These are phyloP conservation scores for Epichloe hybrida DNA, from an alignment of 2,329 filamentous ascomycete genomes.

Conservation along the genomic window DNA sequence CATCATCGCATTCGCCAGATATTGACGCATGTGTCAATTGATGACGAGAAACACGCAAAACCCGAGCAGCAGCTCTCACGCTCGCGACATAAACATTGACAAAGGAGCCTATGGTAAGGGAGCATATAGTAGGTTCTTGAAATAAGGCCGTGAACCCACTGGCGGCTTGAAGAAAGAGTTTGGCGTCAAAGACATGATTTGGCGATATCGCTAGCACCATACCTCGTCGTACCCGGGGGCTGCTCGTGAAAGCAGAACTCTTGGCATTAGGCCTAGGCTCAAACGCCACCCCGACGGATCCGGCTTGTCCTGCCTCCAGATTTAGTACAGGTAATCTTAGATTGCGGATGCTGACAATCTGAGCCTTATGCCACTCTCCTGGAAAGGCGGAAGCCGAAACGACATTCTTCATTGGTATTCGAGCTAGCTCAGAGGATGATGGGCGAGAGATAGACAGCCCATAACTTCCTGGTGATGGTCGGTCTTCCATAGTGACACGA, in stretches of 20 bases:
- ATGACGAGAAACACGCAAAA: slow-evolving; percentile 40
- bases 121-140: slow-evolving; percentile 44
- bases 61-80: slow-evolving; percentile 66
- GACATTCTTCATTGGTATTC: slow-evolving; percentile 37
- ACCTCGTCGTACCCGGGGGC: slow-evolving; percentile 51
- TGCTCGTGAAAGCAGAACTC: slow-evolving; percentile 7
- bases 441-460: slow-evolving; percentile 39
- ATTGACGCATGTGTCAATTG: slow-evolving; percentile 13
- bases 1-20: slow-evolving; percentile 23
- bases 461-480: slow-evolving; percentile 32
- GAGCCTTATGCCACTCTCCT: slow-evolving; percentile 67
- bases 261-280: slow-evolving; percentile 16
- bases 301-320: slow-evolving; percentile 70
- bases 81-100: slow-evolving; percentile 82
- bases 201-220: slow-evolving; percentile 64
- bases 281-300: slow-evolving; percentile 71
- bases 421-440: slow-evolving; percentile 38
- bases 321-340: slow-evolving; percentile 68
- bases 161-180: slow-evolving; percentile 47
- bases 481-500: slow-evolving; percentile 27
- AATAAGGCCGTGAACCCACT: slow-evolving; percentile 63
- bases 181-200: slow-evolving; percentile 41
- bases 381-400: slow-evolving; percentile 37
- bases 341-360: slow-evolving; percentile 76
- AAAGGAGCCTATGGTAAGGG: slow-evolving; percentile 51